These are phyloP conservation scores for Ustilago loliicola DNA, from an alignment of 1,284 basidiomycete genomes.

Conservation along the genomic window DNA sequence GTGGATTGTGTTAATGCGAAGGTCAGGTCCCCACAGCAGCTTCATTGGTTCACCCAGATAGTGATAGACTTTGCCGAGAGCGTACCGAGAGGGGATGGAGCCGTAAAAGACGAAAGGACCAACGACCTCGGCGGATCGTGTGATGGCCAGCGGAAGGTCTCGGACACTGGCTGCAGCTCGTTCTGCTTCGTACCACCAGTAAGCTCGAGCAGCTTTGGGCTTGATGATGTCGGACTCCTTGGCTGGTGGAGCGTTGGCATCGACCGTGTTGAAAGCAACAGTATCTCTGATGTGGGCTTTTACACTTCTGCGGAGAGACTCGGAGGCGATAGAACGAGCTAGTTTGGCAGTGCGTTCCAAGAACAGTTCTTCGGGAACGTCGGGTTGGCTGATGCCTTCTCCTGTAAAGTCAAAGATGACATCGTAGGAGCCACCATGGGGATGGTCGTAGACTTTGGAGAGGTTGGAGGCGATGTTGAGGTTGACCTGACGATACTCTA, in stretches of 20 bases:
- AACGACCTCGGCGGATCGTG: constrained; percentile 55
- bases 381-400: constrained; percentile 39
- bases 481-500: constrained; percentile 61
- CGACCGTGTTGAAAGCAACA: constrained; percentile 41
- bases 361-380: constrained; percentile 49
- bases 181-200: constrained; percentile 62
- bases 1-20: constrained; percentile 55
- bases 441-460: constrained; percentile 37
- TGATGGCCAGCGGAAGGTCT: constrained; percentile 49
- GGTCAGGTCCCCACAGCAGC: constrained; percentile 53
- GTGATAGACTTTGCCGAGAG: constrained; percentile 41
- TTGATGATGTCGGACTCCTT: constrained; percentile 44
- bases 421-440: constrained; percentile 44
- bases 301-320: constrained; percentile 32
- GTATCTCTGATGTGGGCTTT: constrained; percentile 59
- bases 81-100: constrained; percentile 33
- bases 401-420: constrained; percentile 61
- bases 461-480: constrained; percentile 36
- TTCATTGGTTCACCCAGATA: constrained; percentile 47
- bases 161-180: constrained; percentile 49
- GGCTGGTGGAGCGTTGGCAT: constrained; percentile 34
- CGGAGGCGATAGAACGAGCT: constrained; percentile 40
- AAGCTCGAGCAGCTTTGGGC: constrained; percentile 37
- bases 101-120: constrained; percentile 45
- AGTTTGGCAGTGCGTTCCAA: constrained; percentile 56